phyloP scores from a whole-genome alignment of 2,329 filamentous ascomycete genomes.

The Claviceps fusiformis region DNA sequence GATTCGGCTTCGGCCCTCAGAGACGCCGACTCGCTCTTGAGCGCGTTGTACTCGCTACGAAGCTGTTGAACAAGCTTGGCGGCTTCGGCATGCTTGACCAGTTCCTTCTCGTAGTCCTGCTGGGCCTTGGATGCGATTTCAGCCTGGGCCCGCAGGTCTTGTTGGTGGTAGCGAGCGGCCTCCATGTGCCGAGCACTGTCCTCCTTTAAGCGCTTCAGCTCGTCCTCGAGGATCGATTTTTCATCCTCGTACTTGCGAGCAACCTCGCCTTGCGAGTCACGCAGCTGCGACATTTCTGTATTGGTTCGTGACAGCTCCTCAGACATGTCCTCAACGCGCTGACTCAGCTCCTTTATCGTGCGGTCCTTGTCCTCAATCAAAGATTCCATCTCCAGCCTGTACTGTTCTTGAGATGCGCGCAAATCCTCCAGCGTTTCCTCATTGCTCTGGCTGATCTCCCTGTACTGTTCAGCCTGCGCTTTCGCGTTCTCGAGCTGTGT shows the following conservation, averaged over 20 bases:
- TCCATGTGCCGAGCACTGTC: slow-evolving; percentile 69
- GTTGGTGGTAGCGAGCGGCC: slow-evolving; percentile 71
- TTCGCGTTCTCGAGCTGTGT: slow-evolving; percentile 71
- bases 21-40: slow-evolving; percentile 66
- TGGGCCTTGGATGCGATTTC: slow-evolving; percentile 89
- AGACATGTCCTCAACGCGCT: slow-evolving; percentile 72
- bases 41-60: slow-evolving; percentile 65
- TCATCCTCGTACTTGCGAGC: slow-evolving; percentile 64
- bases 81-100: slow-evolving; percentile 93
- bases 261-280: slow-evolving; percentile 67
- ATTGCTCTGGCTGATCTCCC: slow-evolving; percentile 69
- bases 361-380: slow-evolving; percentile 64
- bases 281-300: slow-evolving; percentile 64
- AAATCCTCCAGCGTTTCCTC: slow-evolving; percentile 79
- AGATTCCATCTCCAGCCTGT: slow-evolving; percentile 71
- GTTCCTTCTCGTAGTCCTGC: slow-evolving; percentile 86
- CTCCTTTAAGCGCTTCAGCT: slow-evolving; percentile 70
- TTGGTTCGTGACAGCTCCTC: slow-evolving; percentile 71
- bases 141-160: slow-evolving; percentile 84
- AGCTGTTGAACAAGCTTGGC: slow-evolving; percentile 70
- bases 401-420: slow-evolving; percentile 70
- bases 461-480: slow-evolving; percentile 75
- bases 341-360: slow-evolving; percentile 67
- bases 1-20: slow-evolving; percentile 74
- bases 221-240: slow-evolving; percentile 62